Percentiles rank a stretch among this genome's conserved stretches.
Evolutionary conservation across 805 yeast species (phyloP).

Genomic region (Priceomyces carsonii): DNA sequence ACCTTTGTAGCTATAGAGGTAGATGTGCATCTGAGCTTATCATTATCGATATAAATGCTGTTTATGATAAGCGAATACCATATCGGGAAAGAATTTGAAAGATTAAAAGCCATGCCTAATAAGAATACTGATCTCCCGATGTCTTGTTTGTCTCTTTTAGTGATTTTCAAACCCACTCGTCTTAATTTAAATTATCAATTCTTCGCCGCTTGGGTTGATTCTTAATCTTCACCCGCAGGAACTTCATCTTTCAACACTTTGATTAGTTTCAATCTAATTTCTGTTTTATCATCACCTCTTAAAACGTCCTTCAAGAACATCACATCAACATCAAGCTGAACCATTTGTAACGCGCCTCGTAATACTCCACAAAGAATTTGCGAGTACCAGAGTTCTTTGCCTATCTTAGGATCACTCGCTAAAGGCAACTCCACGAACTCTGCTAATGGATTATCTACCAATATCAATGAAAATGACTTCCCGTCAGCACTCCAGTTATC

Average conservation of each 20-base stretch:
- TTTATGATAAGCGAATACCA: too few relatives aligned
- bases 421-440: conserved; percentile 92
- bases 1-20: too few relatives aligned
- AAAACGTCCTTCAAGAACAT: conserved; percentile 76
- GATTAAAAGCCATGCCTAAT: too few relatives aligned
- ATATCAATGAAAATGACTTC: conserved; percentile 68
- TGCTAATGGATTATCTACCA: conserved; percentile 86
- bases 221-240: conserved; percentile 91
- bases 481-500: conserved; percentile 77
- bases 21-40: too few relatives aligned
- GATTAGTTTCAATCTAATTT: conserved; percentile 68
- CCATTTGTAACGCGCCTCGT: conserved; percentile 93
- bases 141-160: too few relatives aligned
- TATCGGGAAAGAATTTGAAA: too few relatives aligned
- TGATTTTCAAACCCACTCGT: too few relatives aligned
- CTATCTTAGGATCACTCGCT: conserved; percentile 62
- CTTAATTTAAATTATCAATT: too few relatives aligned
- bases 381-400: conserved; percentile 85
- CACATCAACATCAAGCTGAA: conserved; percentile 87
- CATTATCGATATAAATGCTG: too few relatives aligned
- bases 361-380: conserved; percentile 88
- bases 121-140: too few relatives aligned
- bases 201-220: too few relatives aligned
- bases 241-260: conserved; percentile 87
- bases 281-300: conserved; percentile 82